phyloP scores from a whole-genome alignment of 2,329 filamentous ascomycete species.

The Lecanoromycetidae sp. region DNA sequence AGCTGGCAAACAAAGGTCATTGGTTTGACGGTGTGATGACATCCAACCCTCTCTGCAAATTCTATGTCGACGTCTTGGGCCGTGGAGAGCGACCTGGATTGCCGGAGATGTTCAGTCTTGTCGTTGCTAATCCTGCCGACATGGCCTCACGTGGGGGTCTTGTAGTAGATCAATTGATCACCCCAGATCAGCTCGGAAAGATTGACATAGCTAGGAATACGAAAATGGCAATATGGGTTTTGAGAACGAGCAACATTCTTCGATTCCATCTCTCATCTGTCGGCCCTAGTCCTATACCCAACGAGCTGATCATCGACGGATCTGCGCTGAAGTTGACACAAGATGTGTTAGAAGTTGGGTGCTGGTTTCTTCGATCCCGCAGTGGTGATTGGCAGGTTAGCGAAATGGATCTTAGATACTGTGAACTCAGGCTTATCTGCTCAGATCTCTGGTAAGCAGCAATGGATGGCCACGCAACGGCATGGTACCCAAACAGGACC shows the following conservation, averaged over 20 bases:
- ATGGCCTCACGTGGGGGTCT: conserved; percentile 42
- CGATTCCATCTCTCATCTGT: conserved; percentile 26
- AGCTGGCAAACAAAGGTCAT: conserved; percentile 38
- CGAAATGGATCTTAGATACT: not conserved
- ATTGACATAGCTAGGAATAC: conserved; percentile 30
- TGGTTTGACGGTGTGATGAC: conserved; percentile 47
- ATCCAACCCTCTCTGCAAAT: conserved; percentile 35
- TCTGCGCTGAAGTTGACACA: not conserved
- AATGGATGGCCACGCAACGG: conserved; percentile 24
- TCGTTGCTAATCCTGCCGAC: conserved; percentile 41
- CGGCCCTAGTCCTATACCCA: not conserved
- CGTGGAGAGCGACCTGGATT: conserved; percentile 11
- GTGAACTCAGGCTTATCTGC: conserved; percentile 19
- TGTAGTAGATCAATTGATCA: conserved; percentile 36
- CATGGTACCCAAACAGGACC: conserved; percentile 39
- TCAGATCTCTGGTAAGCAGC: conserved; percentile 2
- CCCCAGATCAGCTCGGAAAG: conserved; percentile 40
- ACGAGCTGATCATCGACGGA: conserved; percentile 17
- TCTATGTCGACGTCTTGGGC: conserved; percentile 33
- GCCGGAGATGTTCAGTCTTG: conserved; percentile 34
- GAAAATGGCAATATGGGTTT: conserved; percentile 23
- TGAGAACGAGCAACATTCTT: conserved; percentile 35
- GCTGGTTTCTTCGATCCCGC: conserved; percentile 7
- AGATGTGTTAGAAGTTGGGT: not conserved
- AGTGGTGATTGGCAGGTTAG: conserved; percentile 18